These are phyloP conservation scores for Umbelopsis sp. DNA, from an alignment of 371 early-diverging fungal genomes.

Conservation along the genomic window DNA sequence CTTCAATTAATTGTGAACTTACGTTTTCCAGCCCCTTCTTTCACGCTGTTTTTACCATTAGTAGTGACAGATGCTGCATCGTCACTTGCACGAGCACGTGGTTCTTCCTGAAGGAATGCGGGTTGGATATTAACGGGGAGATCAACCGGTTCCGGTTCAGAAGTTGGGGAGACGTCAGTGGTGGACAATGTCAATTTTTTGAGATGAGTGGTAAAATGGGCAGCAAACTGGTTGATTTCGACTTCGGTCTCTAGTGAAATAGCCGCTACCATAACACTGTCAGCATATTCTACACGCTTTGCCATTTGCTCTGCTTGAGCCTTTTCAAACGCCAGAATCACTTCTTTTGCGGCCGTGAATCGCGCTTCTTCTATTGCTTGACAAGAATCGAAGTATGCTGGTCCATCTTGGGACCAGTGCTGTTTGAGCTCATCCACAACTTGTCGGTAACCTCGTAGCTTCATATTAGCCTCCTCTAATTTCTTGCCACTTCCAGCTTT, in stretches of 20 bases:
- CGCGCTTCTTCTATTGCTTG: constrained; percentile 54
- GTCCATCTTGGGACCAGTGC: constrained; percentile 49
- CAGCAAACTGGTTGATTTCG: constrained; percentile 2
- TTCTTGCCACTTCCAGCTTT: constrained; percentile 38
- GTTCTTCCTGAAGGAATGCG: constrained; percentile 6
- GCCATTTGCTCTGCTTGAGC: constrained; percentile 50
- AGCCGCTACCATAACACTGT: constrained; percentile 7
- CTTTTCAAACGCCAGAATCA: constrained; percentile 45
- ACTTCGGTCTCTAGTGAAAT: constrained; percentile 1
- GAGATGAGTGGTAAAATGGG: background rate
- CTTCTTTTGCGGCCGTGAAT: constrained; percentile 40
- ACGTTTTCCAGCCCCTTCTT: constrained; percentile 16
- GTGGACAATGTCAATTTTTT: background rate
- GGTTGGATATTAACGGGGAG: background rate
- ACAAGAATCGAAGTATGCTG: constrained; percentile 47
- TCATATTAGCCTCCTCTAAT: constrained; percentile 30
- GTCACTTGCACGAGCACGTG: constrained; percentile 8
- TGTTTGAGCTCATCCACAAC: constrained; percentile 24
- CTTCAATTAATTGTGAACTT: background rate
- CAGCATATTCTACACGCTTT: constrained; percentile 41
- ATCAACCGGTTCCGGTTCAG: background rate
- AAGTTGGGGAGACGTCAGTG: no score
- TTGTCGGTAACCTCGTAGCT: constrained; percentile 18
- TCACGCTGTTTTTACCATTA: constrained; percentile 18
- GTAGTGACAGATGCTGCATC: constrained; percentile 16